Evolutionary conservation across 2,329 filamentous ascomycete species (phyloP).

Genomic region (Trichoderma oligosporum): DNA sequence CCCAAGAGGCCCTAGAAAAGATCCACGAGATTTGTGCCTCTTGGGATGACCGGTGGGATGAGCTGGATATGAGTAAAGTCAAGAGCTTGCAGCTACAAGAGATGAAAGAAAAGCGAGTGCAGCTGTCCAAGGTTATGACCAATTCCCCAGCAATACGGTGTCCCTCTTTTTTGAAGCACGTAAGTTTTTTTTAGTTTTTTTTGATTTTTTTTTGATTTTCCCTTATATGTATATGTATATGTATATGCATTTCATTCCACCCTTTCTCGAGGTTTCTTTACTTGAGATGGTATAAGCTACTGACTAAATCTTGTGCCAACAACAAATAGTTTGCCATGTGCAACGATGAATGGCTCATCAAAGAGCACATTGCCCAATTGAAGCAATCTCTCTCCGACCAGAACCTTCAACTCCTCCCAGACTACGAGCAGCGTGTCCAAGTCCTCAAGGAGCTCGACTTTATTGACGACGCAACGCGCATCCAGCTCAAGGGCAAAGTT

Average conservation of each 20-base stretch:
- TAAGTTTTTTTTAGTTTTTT: constrained; percentile 44
- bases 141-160: constrained; percentile 65
- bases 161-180: constrained; percentile 79
- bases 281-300: no score
- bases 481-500: constrained; percentile 96
- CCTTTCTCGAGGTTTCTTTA: no score
- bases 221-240: neutral
- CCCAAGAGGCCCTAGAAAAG: constrained; percentile 59
- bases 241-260: no score
- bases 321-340: constrained; percentile 80
- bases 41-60: constrained; percentile 79
- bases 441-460: constrained; percentile 91
- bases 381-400: constrained; percentile 91
- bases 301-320: neutral
- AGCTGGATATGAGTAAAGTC: constrained; percentile 76
- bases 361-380: constrained; percentile 84
- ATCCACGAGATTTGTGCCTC: constrained; percentile 65
- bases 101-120: constrained; percentile 66
- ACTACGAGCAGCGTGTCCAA: constrained; percentile 91
- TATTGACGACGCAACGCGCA: constrained; percentile 79
- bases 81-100: constrained; percentile 80
- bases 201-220: neutral
- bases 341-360: constrained; percentile 94
- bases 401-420: constrained; percentile 89
- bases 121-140: constrained; percentile 60